Conservation (phyloP, 495 filamentous ascomycete genomes). For the Trichocladium antarcticum region DNA sequence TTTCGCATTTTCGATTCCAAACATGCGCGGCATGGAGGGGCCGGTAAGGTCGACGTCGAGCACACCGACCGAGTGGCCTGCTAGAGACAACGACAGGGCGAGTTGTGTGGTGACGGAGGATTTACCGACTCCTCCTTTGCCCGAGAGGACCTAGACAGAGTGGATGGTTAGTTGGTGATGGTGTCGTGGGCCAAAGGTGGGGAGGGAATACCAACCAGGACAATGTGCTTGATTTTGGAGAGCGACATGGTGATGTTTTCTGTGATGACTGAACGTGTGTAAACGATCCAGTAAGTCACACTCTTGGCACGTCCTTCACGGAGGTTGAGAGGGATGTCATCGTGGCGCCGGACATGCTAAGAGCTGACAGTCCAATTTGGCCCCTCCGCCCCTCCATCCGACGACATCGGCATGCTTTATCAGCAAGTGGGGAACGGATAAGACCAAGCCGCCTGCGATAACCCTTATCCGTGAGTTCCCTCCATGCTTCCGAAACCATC, state of each 20-base stretch:
- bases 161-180: slow-evolving; percentile 3
- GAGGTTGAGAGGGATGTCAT: slow-evolving; percentile 12
- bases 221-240: slow-evolving; percentile 48
- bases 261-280: neutral
- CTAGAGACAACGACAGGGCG: slow-evolving; percentile 74
- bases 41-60: slow-evolving; percentile 95
- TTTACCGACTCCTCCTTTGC: slow-evolving; percentile 96
- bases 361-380: neutral
- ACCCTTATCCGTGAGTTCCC: no score
- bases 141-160: slow-evolving; percentile 62
- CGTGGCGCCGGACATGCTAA: neutral
- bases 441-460: no score
- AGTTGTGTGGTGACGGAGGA: slow-evolving; percentile 93
- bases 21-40: slow-evolving; percentile 88
- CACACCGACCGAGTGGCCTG: slow-evolving; percentile 79
- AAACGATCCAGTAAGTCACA: neutral
- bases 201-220: slow-evolving; percentile 37
- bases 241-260: slow-evolving; percentile 40
- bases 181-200: slow-evolving; percentile 3
- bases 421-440: slow-evolving; percentile 16
- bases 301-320: slow-evolving; percentile 4
- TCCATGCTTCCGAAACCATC: no score
- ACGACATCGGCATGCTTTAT: slow-evolving; percentile 26
- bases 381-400: slow-evolving; percentile 20
- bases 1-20: slow-evolving; percentile 77